A percentile compares a stretch with the other conserved stretches of the same genome.
phyloP scores from a whole-genome alignment of 1,284 basidiomycete genomes.

The Anthracocystis setariae region DNA sequence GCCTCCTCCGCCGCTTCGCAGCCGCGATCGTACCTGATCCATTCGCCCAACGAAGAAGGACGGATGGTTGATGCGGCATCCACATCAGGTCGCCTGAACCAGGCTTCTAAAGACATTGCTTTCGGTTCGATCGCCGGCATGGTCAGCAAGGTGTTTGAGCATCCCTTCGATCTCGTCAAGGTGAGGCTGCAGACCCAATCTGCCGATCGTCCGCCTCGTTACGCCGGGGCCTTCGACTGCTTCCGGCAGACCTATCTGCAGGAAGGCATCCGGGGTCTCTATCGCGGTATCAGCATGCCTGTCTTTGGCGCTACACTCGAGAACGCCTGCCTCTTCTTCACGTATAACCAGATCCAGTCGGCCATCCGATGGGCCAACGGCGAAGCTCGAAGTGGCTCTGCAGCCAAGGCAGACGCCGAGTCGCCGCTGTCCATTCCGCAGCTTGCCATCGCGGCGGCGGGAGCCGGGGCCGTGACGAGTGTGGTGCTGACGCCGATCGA shows the following conservation, averaged over 20 bases:
- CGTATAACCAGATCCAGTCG: slow-evolving; percentile 84
- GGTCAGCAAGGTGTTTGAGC: slow-evolving; percentile 65
- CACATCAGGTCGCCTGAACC: slow-evolving; percentile 46
- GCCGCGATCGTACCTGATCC: slow-evolving; percentile 29
- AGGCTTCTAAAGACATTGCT: slow-evolving; percentile 62
- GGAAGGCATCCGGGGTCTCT: slow-evolving; percentile 64
- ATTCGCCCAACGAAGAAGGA: slow-evolving; percentile 44
- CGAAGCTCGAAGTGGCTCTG: slow-evolving; percentile 33
- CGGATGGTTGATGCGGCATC: slow-evolving; percentile 1
- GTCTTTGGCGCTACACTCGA: slow-evolving; percentile 89
- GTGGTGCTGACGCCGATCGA: slow-evolving; percentile 90
- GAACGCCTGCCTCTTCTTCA: slow-evolving; percentile 86
- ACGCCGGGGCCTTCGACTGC: slow-evolving; percentile 60
- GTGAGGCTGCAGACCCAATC: slow-evolving; percentile 66
- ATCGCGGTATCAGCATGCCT: slow-evolving; percentile 80
- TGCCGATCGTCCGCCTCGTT: slow-evolving; percentile 48
- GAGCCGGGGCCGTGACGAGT: slow-evolving; percentile 82
- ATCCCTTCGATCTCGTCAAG: slow-evolving; percentile 66
- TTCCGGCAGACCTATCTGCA: slow-evolving; percentile 57
- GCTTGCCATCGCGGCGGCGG: slow-evolving; percentile 79
- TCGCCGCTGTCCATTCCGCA: slow-evolving; percentile 71
- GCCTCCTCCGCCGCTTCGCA: background rate
- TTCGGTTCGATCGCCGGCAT: slow-evolving; percentile 66
- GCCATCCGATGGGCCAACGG: slow-evolving; percentile 70
- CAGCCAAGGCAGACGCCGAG: slow-evolving; percentile 66